Percentiles rank a stretch among this genome's conserved stretches.
Conservation (phyloP, 2,329 filamentous ascomycete species). For the Calycina herbarum region DNA sequence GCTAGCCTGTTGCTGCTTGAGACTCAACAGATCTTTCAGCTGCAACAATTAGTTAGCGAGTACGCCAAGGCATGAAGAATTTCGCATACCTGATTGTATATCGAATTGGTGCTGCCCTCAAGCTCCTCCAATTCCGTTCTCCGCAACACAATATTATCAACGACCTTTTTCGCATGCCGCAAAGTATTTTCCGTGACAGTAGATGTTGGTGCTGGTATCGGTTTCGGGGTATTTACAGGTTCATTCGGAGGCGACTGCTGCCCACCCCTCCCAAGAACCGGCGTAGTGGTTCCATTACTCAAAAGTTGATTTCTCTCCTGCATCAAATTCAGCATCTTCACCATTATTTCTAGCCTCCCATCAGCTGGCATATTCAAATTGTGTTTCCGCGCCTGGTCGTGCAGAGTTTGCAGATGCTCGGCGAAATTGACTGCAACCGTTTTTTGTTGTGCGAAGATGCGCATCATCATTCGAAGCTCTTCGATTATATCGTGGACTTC, state of each 20-base stretch:
- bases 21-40: constrained; percentile 39
- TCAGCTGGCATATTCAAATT: background rate
- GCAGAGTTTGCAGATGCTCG: constrained; percentile 6
- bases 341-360: constrained; percentile 3
- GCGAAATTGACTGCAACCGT: constrained; percentile 15
- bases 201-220: background rate
- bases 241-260: background rate
- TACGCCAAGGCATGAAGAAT: too few species aligned
- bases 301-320: background rate
- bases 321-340: constrained; percentile 10
- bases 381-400: constrained; percentile 9
- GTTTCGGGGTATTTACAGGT: background rate
- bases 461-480: constrained; percentile 47
- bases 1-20: constrained; percentile 49
- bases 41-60: background rate
- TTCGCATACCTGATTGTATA: constrained; percentile 11
- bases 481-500: constrained; percentile 49
- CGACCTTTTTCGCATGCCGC: constrained; percentile 8
- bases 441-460: constrained; percentile 38
- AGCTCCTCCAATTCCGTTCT: constrained; percentile 11
- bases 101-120: background rate
- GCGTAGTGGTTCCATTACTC: background rate
- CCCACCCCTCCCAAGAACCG: background rate
- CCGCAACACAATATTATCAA: background rate
- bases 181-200: constrained; percentile 9